Evolutionary conservation across 495 filamentous ascomycete genomes (phyloP).

Genomic region (Daldinia loculata): DNA sequence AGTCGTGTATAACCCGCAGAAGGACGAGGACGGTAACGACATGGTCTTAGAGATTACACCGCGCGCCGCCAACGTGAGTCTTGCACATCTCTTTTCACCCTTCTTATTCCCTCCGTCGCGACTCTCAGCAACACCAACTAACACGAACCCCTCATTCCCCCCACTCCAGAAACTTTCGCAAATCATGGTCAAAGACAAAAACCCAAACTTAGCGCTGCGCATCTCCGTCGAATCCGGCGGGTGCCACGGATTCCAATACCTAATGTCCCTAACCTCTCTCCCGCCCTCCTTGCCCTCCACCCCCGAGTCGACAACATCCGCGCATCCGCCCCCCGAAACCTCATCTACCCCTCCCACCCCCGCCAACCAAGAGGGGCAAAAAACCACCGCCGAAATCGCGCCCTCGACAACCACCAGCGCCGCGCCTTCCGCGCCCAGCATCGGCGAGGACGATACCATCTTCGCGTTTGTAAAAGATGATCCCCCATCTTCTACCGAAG

Average conservation of each 20-base stretch:
- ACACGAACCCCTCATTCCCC: not conserved
- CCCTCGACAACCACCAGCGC: slow-evolving; percentile 41
- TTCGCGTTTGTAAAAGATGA: slow-evolving; percentile 53
- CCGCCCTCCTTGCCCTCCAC: slow-evolving; percentile 40
- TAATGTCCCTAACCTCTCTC: slow-evolving; percentile 81
- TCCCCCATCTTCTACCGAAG: not conserved
- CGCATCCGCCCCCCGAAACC: slow-evolving; percentile 26
- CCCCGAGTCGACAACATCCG: not conserved
- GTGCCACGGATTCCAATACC: slow-evolving; percentile 97
- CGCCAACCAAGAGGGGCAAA: slow-evolving; percentile 37
- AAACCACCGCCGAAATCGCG: slow-evolving; percentile 42
- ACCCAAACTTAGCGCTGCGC: slow-evolving; percentile 84
- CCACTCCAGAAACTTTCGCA: slow-evolving; percentile 69
- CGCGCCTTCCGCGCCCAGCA: slow-evolving; percentile 26
- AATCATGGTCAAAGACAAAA: slow-evolving; percentile 75
- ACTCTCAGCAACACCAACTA: slow-evolving; percentile 9
- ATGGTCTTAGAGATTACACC: slow-evolving; percentile 83
- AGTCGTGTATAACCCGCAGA: slow-evolving; percentile 68
- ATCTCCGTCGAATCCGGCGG: slow-evolving; percentile 91
- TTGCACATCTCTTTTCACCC: not conserved
- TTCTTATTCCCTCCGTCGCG: not conserved
- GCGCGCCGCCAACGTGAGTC: slow-evolving; percentile 77
- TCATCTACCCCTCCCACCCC: slow-evolving; percentile 2
- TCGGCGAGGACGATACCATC: slow-evolving; percentile 78
- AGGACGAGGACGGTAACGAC: slow-evolving; percentile 80